Evolutionary conservation across 192 early-diverging fungal species (phyloP).

Genomic region (Backusella macrospora): DNA sequence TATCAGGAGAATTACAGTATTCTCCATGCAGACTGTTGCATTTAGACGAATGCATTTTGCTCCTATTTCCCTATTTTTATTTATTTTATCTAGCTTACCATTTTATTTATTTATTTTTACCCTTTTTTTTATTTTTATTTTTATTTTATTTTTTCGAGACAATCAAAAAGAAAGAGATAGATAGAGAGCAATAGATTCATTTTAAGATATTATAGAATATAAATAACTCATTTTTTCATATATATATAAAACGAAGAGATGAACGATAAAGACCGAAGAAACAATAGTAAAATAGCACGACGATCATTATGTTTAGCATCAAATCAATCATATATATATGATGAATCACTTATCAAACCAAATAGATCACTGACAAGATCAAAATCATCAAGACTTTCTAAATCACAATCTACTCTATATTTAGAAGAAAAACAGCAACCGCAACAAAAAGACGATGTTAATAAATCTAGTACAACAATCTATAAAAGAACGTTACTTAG

Average conservation of each 20-base stretch:
- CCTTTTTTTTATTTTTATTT: background rate
- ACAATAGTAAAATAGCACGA: slow-evolving; percentile 19
- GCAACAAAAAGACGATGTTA: background rate
- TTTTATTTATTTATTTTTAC: background rate
- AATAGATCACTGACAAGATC: background rate
- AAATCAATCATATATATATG: background rate
- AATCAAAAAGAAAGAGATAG: background rate
- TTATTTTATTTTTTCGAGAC: background rate
- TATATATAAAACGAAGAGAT: background rate
- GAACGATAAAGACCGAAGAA: slow-evolving; percentile 1
- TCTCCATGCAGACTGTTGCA: slow-evolving; percentile 22
- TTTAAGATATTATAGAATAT: background rate
- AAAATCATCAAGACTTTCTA: background rate
- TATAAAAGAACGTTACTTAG: slow-evolving; percentile 10
- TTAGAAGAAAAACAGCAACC: background rate
- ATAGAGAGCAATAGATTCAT: background rate
- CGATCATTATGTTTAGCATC: background rate
- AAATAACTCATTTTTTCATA: background rate
- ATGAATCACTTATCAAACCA: background rate
- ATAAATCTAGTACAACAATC: background rate
- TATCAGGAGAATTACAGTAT: slow-evolving; percentile 8
- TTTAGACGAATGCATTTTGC: slow-evolving; percentile 25
- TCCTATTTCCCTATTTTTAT: slow-evolving; percentile 18
- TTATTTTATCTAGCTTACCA: slow-evolving; percentile 1
- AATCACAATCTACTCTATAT: slow-evolving; percentile 11